These are phyloP conservation scores for Sugiyamaella xylanicola DNA, from an alignment of 1,139 yeast genomes.

Conservation along the genomic window DNA sequence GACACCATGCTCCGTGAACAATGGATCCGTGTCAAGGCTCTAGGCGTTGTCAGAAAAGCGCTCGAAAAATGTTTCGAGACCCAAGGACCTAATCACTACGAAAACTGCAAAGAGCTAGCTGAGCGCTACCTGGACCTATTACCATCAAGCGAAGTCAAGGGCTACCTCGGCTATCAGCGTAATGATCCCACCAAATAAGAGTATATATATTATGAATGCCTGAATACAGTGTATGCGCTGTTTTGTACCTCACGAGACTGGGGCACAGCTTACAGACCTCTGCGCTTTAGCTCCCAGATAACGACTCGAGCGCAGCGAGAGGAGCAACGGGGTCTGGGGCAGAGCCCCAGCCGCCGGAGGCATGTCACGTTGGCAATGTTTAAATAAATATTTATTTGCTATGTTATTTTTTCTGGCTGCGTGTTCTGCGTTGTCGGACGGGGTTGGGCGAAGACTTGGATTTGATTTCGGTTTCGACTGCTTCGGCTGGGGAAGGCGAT, in stretches of 20 bases:
- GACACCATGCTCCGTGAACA: conserved; percentile 78
- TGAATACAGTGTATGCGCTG: neutral
- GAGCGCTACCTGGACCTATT: conserved; percentile 78
- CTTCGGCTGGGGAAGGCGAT: neutral
- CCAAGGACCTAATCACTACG: conserved; percentile 73
- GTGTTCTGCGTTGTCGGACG: conserved; percentile 1
- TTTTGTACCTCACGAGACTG: too few relatives aligned
- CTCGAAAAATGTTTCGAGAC: conserved; percentile 63
- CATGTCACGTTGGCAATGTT: neutral
- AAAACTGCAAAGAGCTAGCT: conserved; percentile 76
- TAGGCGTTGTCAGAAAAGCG: conserved; percentile 71
- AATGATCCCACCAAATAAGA: conserved; percentile 74
- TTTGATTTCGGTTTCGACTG: neutral
- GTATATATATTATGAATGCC: conserved; percentile 2
- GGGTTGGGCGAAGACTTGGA: neutral
- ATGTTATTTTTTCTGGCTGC: neutral
- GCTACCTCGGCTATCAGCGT: conserved; percentile 80
- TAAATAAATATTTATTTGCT: too few relatives aligned
- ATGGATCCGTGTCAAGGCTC: conserved; percentile 70
- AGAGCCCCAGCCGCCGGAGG: neutral
- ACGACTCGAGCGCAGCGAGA: neutral
- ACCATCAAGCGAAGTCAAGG: conserved; percentile 66
- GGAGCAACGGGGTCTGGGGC: neutral
- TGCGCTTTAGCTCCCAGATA: too few relatives aligned
- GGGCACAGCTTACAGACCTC: neutral